These are phyloP conservation scores for Kwoniella dejecticola DNA, from an alignment of 768 basidiomycete genomes.

Conservation along the genomic window DNA sequence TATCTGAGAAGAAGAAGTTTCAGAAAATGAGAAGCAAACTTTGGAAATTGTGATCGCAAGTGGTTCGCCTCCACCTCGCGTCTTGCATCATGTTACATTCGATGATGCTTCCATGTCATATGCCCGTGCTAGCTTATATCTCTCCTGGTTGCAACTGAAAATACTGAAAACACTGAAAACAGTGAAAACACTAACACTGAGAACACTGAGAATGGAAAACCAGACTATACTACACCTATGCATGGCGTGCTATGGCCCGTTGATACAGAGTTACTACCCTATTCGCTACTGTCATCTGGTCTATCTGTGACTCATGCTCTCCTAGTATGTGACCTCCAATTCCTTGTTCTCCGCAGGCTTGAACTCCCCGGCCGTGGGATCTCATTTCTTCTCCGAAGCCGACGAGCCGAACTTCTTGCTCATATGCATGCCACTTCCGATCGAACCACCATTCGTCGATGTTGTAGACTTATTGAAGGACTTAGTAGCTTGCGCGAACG, in stretches of 20 bases:
- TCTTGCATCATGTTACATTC: background rate
- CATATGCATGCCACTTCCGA: slow-evolving; percentile 36
- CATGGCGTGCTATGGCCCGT: too few relatives aligned
- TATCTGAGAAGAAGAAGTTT: background rate
- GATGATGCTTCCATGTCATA: too few relatives aligned
- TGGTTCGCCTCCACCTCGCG: background rate
- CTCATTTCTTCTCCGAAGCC: slow-evolving; percentile 21
- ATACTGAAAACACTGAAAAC: too few relatives aligned
- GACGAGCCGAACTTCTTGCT: slow-evolving; percentile 42
- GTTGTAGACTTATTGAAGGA: slow-evolving; percentile 17
- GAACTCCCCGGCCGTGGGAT: slow-evolving; percentile 36
- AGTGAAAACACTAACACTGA: too few relatives aligned
- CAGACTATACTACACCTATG: too few relatives aligned
- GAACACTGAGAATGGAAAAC: too few relatives aligned
- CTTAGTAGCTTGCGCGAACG: background rate
- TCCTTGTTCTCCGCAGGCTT: slow-evolving; percentile 21
- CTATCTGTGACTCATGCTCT: too few relatives aligned
- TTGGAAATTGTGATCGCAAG: background rate
- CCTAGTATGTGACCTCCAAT: slow-evolving; percentile 27
- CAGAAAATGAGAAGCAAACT: background rate
- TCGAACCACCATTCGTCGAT: slow-evolving; percentile 8
- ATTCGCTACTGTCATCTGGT: too few relatives aligned
- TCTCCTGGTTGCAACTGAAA: too few relatives aligned
- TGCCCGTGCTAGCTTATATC: too few relatives aligned
- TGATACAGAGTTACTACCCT: too few relatives aligned